Evolutionary conservation across 2,329 filamentous ascomycete species (phyloP).

Genomic region (Penicillium oxalicum): DNA sequence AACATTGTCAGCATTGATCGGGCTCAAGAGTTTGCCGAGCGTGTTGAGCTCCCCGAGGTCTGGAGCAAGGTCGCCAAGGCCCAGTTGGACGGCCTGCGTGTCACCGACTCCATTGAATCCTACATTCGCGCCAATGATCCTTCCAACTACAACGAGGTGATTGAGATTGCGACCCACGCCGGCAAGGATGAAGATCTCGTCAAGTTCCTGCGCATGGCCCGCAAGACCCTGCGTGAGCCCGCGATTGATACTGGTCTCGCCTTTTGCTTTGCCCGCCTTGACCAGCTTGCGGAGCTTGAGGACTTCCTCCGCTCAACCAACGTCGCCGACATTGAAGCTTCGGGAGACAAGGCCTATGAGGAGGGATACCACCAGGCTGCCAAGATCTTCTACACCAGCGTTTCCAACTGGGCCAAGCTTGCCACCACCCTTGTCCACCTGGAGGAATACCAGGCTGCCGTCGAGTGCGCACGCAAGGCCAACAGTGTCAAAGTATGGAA

Average conservation of each 20-base stretch:
- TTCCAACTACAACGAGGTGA: conserved; percentile 90
- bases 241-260: conserved; percentile 89
- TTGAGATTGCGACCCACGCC: conserved; percentile 88
- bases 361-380: conserved; percentile 93
- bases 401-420: conserved; percentile 99
- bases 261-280: conserved; percentile 86
- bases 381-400: conserved; percentile 97
- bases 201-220: conserved; percentile 93
- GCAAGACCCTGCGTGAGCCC: conserved; percentile 91
- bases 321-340: conserved; percentile 91
- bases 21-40: conserved; percentile 90
- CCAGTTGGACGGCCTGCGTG: conserved; percentile 88
- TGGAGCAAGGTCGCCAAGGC: conserved; percentile 99
- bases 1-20: conserved; percentile 97
- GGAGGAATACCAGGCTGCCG: conserved; percentile 92
- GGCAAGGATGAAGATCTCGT: conserved; percentile 97
- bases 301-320: conserved; percentile 92
- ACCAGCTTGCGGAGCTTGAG: conserved; percentile 87
- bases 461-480: conserved; percentile 95
- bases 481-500: conserved; percentile 99
- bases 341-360: conserved; percentile 93
- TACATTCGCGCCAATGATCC: conserved; percentile 95
- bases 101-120: conserved; percentile 88
- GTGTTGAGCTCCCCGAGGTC: conserved; percentile 87
- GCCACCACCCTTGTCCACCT: conserved; percentile 97